Base-by-base conservation (phyloP, 108 stramenopile genomes). In the Cyclotella atomus region DNA sequence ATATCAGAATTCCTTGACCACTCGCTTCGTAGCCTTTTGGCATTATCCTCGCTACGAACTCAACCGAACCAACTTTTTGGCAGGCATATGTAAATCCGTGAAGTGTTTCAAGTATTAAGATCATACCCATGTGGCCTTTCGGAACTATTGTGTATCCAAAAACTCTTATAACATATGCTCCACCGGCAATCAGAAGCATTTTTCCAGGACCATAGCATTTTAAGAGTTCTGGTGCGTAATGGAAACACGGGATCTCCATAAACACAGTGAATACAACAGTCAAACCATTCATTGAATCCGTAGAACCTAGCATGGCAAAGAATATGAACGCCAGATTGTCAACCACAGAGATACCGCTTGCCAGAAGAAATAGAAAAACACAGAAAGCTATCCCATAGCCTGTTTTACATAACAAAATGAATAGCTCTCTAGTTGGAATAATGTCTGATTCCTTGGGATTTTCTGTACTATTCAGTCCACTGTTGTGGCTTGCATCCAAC, bases 51-150 rank as follows among this genome's bases (percentile, higher is more conserved):
- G 83, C 53, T 2, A 83, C 81, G 35, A 68, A 86, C 25, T 90
- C 89, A 12, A 90, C 85, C 46, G 68, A 56, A n/a, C 84, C 82
- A 38, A 77, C 71, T 53, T 76, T 61, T 12, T 33, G 38, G 28
- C 86, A 75, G 5, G 88, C 91, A 54, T 85, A 92, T 12, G 87
- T 87, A 14, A 90, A 57, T 2, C 89, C 91, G 57, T 93, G 91
- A 8, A 93, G 68, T 19, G 85, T 81, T 68, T 93, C 91, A 16
- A 90, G 77, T 12, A 76, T 45, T n/a, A 93, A 61, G 10, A 90
- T 75, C 33, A 77, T 65, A 23, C 38, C 17, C 63, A 79, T 70
- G 32, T 77, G 46, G 1, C 82, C 84, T 36, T 84, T 53, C 0
- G 89, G 86, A 16, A 90, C 64, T n/a, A 87, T 6, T 7, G 86